Evolutionary conservation across 2,329 filamentous ascomycete genomes (phyloP).

Genomic region (Aspergillus alliaceus): DNA sequence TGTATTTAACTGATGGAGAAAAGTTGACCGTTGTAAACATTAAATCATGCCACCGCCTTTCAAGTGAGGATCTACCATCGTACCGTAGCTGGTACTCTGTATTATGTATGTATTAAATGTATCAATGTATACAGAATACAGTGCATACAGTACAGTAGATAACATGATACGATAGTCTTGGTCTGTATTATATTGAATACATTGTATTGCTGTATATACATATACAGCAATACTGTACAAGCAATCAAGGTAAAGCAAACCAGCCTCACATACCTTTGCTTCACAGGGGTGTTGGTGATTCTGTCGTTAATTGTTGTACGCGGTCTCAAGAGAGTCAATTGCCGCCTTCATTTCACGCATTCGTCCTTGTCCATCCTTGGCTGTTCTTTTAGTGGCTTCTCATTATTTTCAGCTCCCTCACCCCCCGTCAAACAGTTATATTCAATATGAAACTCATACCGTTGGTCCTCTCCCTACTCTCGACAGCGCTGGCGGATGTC

Average conservation of each 20-base stretch:
- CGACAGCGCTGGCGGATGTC: constrained; percentile 52
- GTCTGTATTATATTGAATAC: not conserved
- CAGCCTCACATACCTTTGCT: constrained; percentile 4
- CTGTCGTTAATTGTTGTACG: not conserved
- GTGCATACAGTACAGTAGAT: too few species aligned
- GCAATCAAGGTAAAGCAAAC: not conserved
- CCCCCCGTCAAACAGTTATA: not conserved
- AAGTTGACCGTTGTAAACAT: not conserved
- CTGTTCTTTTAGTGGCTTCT: not conserved
- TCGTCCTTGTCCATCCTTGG: not conserved
- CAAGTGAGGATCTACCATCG: too few species aligned
- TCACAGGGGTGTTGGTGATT: constrained; percentile 4
- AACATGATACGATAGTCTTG: too few species aligned
- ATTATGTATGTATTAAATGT: too few species aligned
- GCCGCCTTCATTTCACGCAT: not conserved
- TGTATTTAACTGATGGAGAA: too few species aligned
- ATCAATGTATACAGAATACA: too few species aligned
- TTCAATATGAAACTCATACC: constrained; percentile 32
- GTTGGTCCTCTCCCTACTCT: constrained; percentile 38
- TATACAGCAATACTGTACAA: not conserved
- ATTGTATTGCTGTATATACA: not conserved
- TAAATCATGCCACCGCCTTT: not conserved
- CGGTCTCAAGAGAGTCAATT: not conserved
- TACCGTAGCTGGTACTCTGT: too few species aligned
- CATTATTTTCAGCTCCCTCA: not conserved